These are phyloP conservation scores for Aspergillus leporis DNA, from an alignment of 495 filamentous ascomycete genomes.

Conservation along the genomic window DNA sequence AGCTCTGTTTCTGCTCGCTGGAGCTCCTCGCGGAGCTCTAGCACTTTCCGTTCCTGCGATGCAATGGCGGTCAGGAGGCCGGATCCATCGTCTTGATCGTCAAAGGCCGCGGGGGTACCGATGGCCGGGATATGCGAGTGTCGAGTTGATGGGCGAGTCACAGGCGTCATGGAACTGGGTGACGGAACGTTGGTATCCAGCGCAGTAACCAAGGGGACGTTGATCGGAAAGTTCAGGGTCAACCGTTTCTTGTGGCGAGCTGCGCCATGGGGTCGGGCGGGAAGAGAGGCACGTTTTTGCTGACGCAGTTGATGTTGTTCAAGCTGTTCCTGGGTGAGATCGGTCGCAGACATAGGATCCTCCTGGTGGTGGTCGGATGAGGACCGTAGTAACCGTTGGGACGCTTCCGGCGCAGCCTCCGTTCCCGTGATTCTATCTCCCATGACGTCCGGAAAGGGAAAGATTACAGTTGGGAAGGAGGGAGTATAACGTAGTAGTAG, in stretches of 20 bases:
- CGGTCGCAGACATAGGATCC: not conserved
- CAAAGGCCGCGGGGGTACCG: conserved; percentile 46
- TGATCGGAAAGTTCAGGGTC: conserved; percentile 78
- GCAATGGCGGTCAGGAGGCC: conserved; percentile 87
- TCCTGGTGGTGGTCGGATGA: not conserved
- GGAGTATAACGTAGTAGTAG: too few species aligned
- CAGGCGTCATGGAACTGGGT: conserved; percentile 40
- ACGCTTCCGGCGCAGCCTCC: not conserved
- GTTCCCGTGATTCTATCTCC: not conserved
- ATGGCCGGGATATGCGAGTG: conserved; percentile 31
- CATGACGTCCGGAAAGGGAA: not conserved
- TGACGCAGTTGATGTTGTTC: conserved; percentile 17
- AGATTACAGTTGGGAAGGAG: conserved; percentile 9
- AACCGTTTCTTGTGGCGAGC: conserved; percentile 71
- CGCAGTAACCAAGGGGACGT: conserved; percentile 25
- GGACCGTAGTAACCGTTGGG: not conserved
- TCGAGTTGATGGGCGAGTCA: conserved; percentile 34
- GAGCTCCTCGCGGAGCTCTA: conserved; percentile 90
- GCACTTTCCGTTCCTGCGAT: conserved; percentile 86
- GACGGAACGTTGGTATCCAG: conserved; percentile 36
- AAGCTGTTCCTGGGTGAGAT: not conserved
- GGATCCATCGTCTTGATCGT: conserved; percentile 56
- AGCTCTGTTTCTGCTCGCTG: conserved; percentile 77
- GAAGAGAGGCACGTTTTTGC: conserved; percentile 52
- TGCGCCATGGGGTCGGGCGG: conserved; percentile 50